Evolutionary conservation across 371 early-diverging fungal genomes (phyloP).

Genomic region (Gilbertella persicaria): DNA sequence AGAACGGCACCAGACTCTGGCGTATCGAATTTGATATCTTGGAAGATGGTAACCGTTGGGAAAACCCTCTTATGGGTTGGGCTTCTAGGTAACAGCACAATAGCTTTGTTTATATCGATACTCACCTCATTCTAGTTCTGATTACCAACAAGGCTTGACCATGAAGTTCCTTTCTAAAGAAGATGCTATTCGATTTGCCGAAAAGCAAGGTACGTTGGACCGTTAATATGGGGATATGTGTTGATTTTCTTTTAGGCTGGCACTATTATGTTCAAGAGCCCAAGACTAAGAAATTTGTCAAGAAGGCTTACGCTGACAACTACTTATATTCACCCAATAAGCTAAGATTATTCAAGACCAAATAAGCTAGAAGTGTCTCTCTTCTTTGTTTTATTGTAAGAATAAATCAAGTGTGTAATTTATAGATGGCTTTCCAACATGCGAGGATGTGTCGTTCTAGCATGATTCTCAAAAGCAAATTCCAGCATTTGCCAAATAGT

Average conservation of each 20-base stretch:
- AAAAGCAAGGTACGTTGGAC: constrained; percentile 86
- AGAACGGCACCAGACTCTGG: constrained; percentile 80
- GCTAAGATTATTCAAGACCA: constrained; percentile 81
- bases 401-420: no score
- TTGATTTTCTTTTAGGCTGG: constrained; percentile 56
- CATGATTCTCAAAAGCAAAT: constrained; percentile 52
- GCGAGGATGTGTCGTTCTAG: neutral
- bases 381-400: no score
- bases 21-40: constrained; percentile 84
- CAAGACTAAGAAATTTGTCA: constrained; percentile 67
- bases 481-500: constrained; percentile 66
- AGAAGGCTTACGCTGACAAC: constrained; percentile 89
- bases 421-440: constrained; percentile 14
- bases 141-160: constrained; percentile 82
- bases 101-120: no score
- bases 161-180: constrained; percentile 87
- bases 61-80: constrained; percentile 96
- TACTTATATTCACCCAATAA: constrained; percentile 80
- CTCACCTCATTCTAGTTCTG: constrained; percentile 57
- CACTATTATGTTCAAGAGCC: constrained; percentile 89
- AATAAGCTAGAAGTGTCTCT: constrained; percentile 55
- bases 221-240: neutral
- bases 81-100: constrained; percentile 88
- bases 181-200: constrained; percentile 90
- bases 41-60: constrained; percentile 81